phyloP scores from a whole-genome alignment of 2,329 filamentous ascomycete species.

The Huntiella omanensis region DNA sequence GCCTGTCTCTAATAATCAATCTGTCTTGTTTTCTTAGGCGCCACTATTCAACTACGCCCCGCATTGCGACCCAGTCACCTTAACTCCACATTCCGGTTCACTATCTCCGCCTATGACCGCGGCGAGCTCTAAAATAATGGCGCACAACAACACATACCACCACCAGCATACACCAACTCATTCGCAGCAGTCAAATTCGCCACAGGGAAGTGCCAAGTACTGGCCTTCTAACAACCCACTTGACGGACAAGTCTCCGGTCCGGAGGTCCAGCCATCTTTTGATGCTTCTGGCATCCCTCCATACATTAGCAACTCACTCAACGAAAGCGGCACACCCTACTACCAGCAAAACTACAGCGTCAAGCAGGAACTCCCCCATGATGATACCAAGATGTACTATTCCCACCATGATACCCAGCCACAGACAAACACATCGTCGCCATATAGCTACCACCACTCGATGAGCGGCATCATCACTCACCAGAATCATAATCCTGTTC shows the following conservation, averaged over 20 bases:
- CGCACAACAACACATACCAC: slow-evolving; percentile 6
- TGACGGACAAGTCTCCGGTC: no score
- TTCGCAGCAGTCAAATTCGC: slow-evolving; percentile 12
- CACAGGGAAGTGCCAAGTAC: no score
- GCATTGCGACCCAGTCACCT: slow-evolving; percentile 15
- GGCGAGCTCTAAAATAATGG: slow-evolving; percentile 13
- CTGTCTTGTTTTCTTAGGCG: neutral
- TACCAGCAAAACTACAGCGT: neutral
- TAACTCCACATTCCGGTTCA: slow-evolving; percentile 23
- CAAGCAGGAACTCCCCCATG: neutral
- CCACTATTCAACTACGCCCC: slow-evolving; percentile 21
- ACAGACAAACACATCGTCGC: neutral
- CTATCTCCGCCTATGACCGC: slow-evolving; percentile 25
- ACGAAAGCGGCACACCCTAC: slow-evolving; percentile 1
- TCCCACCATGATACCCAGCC: slow-evolving; percentile 1
- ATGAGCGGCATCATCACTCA: no score
- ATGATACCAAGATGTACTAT: neutral
- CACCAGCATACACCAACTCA: slow-evolving; percentile 28
- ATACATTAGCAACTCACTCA: slow-evolving; percentile 13
- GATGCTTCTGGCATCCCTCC: neutral
- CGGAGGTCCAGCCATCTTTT: no score
- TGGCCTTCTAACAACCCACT: no score
- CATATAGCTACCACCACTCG: no score
- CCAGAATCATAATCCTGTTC: no score
- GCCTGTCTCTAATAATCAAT: neutral